A percentile compares a stretch with the other conserved stretches of the same genome.
Conservation (phyloP, 768 basidiomycete species). For the Rhodotorula graminis region DNA sequence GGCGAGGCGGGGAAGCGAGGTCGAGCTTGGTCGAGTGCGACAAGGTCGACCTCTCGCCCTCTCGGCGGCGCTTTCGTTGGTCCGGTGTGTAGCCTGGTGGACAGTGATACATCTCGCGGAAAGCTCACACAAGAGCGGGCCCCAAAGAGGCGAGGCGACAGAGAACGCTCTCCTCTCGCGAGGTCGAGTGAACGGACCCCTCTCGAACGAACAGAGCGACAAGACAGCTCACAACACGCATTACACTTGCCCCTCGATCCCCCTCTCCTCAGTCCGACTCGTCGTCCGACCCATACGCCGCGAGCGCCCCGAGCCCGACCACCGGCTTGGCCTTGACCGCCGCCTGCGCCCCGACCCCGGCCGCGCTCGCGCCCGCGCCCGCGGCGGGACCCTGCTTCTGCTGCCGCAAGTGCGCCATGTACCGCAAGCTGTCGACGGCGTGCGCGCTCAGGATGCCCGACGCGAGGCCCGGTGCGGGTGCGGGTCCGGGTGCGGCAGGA, state of each 20-base stretch:
- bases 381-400: slow-evolving; percentile 47
- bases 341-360: too few species aligned
- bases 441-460: slow-evolving; percentile 68
- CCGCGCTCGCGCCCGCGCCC: slow-evolving; percentile 41
- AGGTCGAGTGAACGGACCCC: too few species aligned
- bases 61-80: too few species aligned
- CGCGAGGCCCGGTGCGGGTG: slow-evolving; percentile 43
- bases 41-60: too few species aligned
- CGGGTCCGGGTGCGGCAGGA: slow-evolving; percentile 45
- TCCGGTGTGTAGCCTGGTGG: too few species aligned
- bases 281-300: slow-evolving; percentile 35
- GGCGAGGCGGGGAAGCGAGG: neutral
- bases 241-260: too few species aligned
- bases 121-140: too few species aligned
- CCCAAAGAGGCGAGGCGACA: too few species aligned
- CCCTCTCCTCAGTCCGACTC: slow-evolving; percentile 14
- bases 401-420: slow-evolving; percentile 80
- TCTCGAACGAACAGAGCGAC: too few species aligned
- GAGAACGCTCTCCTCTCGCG: too few species aligned
- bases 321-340: slow-evolving; percentile 32
- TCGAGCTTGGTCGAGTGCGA: neutral
- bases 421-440: slow-evolving; percentile 81
- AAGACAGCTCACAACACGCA: too few species aligned
- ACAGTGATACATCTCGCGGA: neutral
- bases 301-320: slow-evolving; percentile 30